Base-by-base conservation (phyloP, 306 rosid species). In the Sesbania bispinosa region DNA sequence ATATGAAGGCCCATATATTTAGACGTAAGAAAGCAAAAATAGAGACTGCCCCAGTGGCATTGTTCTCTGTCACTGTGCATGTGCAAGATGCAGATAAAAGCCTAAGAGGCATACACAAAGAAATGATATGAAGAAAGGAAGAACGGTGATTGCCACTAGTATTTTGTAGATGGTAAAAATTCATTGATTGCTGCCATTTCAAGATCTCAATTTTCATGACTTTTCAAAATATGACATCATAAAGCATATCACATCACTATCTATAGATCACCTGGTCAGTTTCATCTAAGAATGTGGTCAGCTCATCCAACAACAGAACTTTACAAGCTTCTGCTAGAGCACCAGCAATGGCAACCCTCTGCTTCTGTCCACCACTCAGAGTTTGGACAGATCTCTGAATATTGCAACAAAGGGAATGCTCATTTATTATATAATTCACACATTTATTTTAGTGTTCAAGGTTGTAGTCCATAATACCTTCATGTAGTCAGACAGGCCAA, bases 331-430 rank as follows among this genome's bases (percentile, higher is more conserved):
- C 97, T 50, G 96, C 97, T 47, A 91, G 82, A 83, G 96, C 96
- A 79, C 96, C 96, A 10, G 97, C 97, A 63, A 88, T 88, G 74
- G 96, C 97, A 65, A 91, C 89, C 78, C 97, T 88, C 78, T 91
- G 96, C 76, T 91, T 91, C 87, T 91, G 97, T 78, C 97, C 96
- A 46, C 97, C 96, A 62, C 97, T 91, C 13, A 91, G 87, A 45
- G 93, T 86, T 81, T 91, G 97, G 64, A 88, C 96, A 53, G 97
- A 87, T 83, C 97, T 82, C 97, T 91, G 79, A 73, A 21, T 47
- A 80, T 64, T 67, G 61, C 47, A 73, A 69, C 36, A 72, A 41
- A 73, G 68, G 43, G 53, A 23, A 72, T 54, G 36, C 38, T 48
- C 63, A 48, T 50, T 64, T 30, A 61, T 21, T 15, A 43, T 29